phyloP scores from a whole-genome alignment of 2,329 filamentous ascomycete genomes.

The Diaporthe humulicola region DNA sequence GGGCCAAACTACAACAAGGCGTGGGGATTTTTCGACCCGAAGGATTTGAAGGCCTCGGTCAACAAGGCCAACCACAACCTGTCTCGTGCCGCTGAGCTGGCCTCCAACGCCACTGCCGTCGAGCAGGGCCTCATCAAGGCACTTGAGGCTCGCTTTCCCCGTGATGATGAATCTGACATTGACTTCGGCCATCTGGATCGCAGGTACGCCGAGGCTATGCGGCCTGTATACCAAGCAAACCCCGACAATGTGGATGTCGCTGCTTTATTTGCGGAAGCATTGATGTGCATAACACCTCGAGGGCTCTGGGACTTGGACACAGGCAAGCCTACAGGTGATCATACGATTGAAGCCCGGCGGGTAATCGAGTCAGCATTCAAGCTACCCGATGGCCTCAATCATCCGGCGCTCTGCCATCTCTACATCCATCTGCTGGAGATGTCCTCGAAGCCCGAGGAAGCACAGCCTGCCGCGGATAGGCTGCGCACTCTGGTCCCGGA shows the following conservation, averaged over 20 bases:
- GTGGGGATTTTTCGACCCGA: background rate
- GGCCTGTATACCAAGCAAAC: background rate
- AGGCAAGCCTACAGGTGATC: background rate
- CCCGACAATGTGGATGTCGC: background rate
- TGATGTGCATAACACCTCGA: background rate
- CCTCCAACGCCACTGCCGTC: background rate
- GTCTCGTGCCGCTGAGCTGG: background rate
- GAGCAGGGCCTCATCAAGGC: background rate
- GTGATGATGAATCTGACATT: background rate
- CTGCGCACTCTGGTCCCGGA: background rate
- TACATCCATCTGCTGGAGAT: constrained; percentile 15
- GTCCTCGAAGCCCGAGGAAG: background rate
- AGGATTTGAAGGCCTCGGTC: background rate
- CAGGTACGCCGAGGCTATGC: constrained; percentile 5
- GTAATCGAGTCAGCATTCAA: background rate
- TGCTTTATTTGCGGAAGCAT: background rate
- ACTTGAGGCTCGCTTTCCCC: constrained; percentile 1
- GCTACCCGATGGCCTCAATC: background rate
- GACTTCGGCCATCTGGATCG: background rate
- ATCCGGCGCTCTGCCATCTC: background rate
- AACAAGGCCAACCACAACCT: background rate
- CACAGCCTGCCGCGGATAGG: background rate
- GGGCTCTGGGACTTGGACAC: background rate
- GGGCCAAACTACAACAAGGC: constrained; percentile 14
- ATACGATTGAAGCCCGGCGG: background rate